Conservation (phyloP, 495 filamentous ascomycete species). For the Cercophora newfieldiana region DNA sequence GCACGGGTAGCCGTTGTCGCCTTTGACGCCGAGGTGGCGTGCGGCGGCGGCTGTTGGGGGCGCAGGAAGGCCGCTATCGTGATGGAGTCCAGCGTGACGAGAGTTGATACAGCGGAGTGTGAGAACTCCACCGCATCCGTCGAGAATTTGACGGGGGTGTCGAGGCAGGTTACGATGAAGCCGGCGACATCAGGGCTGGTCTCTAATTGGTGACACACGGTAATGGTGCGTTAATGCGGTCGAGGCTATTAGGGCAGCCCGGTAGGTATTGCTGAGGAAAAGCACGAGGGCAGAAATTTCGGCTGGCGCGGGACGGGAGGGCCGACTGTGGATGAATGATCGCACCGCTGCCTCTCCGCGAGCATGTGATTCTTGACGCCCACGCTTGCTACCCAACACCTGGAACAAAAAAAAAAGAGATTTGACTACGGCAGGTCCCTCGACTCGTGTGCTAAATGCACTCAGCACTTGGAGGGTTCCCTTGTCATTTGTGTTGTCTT, state of each 20-base stretch:
- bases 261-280: conserved; percentile 5
- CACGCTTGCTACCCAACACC: background rate
- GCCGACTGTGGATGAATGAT: background rate
- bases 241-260: conserved; percentile 1
- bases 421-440: background rate
- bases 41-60: conserved; percentile 4
- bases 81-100: conserved; percentile 45
- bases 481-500: background rate
- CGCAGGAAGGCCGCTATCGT: conserved; percentile 26
- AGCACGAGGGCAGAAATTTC: conserved; percentile 26
- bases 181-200: conserved; percentile 11
- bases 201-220: conserved; percentile 14
- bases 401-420: background rate
- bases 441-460: background rate
- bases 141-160: conserved; percentile 6
- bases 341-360: background rate
- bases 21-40: background rate
- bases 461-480: background rate
- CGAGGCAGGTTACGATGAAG: background rate
- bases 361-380: background rate
- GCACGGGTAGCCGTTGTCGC: conserved; percentile 32
- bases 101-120: conserved; percentile 34
- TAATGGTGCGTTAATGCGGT: conserved; percentile 6
- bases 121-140: conserved; percentile 38
- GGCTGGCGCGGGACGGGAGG: conserved; percentile 25